Evolutionary conservation across 1,284 basidiomycete species (phyloP).

Genomic region (Sporisorium exsertum): DNA sequence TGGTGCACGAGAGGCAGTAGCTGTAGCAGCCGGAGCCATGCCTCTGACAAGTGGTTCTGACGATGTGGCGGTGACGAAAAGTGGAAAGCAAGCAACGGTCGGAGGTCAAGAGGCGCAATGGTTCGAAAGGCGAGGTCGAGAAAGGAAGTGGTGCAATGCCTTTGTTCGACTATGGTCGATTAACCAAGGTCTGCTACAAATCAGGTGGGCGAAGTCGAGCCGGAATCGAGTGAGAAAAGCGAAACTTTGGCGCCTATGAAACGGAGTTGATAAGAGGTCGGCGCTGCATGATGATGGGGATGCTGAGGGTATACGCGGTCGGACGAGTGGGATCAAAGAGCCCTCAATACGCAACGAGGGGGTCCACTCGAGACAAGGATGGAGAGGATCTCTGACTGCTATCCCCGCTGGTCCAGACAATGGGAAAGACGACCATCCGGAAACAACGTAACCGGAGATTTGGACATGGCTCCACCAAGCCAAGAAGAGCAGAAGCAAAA

Average conservation of each 20-base stretch:
- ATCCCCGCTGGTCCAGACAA: too few relatives aligned
- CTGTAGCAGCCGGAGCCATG: conserved; percentile 16
- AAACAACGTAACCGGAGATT: neutral
- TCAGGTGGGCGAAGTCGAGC: neutral
- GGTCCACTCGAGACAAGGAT: too few relatives aligned
- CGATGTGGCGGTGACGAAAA: neutral
- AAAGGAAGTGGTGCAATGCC: too few relatives aligned
- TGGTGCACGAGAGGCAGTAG: conserved; percentile 2
- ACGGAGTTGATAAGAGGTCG: neutral
- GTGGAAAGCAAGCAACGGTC: neutral
- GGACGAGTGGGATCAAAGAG: too few relatives aligned
- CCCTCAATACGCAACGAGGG: too few relatives aligned
- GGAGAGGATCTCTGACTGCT: too few relatives aligned
- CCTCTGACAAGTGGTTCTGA: neutral
- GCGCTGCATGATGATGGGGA: neutral
- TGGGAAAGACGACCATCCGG: neutral
- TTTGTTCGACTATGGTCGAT: too few relatives aligned
- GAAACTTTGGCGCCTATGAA: neutral
- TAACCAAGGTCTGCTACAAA: neutral
- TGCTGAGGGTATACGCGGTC: neutral
- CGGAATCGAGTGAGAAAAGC: neutral
- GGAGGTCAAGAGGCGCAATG: neutral
- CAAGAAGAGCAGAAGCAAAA: neutral
- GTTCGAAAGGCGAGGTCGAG: neutral
- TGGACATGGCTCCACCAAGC: neutral